Base-by-base conservation (phyloP, 768 basidiomycete genomes). In the Neoboletus magnificus region DNA sequence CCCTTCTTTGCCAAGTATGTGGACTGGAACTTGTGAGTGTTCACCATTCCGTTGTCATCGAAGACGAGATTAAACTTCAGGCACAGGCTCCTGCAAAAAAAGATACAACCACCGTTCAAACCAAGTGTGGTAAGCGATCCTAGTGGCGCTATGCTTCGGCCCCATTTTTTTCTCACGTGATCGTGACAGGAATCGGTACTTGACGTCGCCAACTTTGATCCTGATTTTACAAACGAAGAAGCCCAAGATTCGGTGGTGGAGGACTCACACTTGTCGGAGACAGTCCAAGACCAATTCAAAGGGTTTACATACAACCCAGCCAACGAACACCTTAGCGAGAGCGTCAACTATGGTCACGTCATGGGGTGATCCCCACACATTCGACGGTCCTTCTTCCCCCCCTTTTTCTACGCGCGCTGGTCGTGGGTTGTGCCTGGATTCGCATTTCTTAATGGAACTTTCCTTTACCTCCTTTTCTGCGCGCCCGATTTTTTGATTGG, bases 61-160 rank as follows among this genome's bases (percentile, higher is more conserved):
- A n/a, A n/a, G 20, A n/a, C 48, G 22, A 22, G 2, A 47, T 50
- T 59, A 36, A 65, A 23, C 46, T 5, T 25, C 49, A 25, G 29
- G 39, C 41, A 22, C 60, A 89, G 86, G 56, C 77, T 98, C 25
- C 76, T 95, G 43, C 86, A 87, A 29, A 98, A 96, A 79, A 95
- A 96, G 79, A 95, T 97, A 50, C 93, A 94, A 66, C 94, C 96
- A 1, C 91, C 93, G 8, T 98, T 98, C 79, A 99, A 99, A 75
- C 96, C 96, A 13, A 91, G 89, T 61, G 96, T 98, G 59, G 91
- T 91, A 73, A 71, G 90, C 77, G 20, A 20, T 22, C 42, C 8
- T 9, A 11, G 40, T 11, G 23, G 5, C 20, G 16, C 27, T 39
- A 15, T 32, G 1, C 32, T 30, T 36, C 13, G 29, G 27, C 37